phyloP scores from a whole-genome alignment of 306 rosid species.

The Quercus suber region DNA sequence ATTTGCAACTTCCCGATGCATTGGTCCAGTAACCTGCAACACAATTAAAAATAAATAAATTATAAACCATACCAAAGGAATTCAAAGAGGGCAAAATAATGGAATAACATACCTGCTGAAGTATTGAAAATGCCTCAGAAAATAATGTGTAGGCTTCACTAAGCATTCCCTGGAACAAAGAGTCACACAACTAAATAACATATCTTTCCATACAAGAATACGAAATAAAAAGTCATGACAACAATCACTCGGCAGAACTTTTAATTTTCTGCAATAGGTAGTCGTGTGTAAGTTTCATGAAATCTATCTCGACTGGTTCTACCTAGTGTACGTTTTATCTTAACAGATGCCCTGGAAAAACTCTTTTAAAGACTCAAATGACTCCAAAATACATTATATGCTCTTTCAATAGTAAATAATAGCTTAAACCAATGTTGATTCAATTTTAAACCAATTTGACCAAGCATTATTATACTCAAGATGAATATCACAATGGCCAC shows the following conservation, averaged over 20 bases:
- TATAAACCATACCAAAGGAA: constrained; percentile 5
- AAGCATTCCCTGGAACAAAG: constrained; percentile 82
- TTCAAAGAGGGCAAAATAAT: constrained; percentile 14
- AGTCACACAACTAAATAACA: constrained; percentile 3
- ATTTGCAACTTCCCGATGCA: constrained; percentile 99
- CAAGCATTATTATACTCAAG: neutral
- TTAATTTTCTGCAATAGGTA: neutral
- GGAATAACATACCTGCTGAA: constrained; percentile 75
- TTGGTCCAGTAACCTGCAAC: constrained; percentile 92
- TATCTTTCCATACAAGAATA: neutral
- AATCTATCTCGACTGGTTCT: neutral
- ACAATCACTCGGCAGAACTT: neutral
- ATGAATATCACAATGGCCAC: neutral
- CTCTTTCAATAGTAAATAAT: neutral
- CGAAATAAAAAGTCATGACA: neutral
- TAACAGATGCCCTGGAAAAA: neutral
- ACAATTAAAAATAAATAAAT: neutral
- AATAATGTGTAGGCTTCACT: constrained; percentile 94
- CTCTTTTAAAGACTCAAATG: neutral
- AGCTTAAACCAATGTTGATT: neutral
- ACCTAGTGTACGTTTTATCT: neutral
- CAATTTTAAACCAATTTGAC: neutral
- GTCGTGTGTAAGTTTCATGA: neutral
- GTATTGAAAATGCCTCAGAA: constrained; percentile 92
- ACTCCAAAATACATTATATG: neutral